Base-by-base conservation (phyloP, 208 protist genomes). In the Jaenimonas drosophilae region DNA sequence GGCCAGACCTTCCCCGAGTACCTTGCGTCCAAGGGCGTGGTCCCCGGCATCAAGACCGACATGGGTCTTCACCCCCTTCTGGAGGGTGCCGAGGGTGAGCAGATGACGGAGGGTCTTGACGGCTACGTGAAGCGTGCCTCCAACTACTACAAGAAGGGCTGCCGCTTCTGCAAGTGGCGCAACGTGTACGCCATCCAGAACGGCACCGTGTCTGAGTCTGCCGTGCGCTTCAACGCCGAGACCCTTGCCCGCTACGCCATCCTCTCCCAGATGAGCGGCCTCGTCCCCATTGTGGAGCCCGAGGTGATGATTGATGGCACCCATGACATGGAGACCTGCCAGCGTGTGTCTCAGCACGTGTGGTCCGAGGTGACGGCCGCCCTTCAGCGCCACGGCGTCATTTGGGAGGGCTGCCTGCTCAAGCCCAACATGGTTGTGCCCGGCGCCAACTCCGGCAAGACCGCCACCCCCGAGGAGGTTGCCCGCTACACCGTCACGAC, bases 401-500 rank as follows among this genome's bases (percentile, higher is more conserved):
- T 95, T 31, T 77, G 93, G 53, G 93, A 98, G 71, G 91, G 95
- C 37, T 92, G 70, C 24, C 72, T 99, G 28, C 86, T 99, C 25
- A 99, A 99, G 80, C 95, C 96, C 59, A 98, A 97, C 76, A 98
- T 98, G 96, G 82, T 98, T 23, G 75, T 96, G 16, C 68, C 88
- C 30, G 96, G 97, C 34, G 50, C 75, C 23, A 77, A 94, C 48
- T 79, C 39, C 41, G 59, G 58, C 32, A 67, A 59, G 34, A 82
- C 46, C 38, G 79, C 66, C 30, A 70, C 68, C 17, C 64, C 87
- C 40, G 70, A 94, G 45, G 45, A 97, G 41, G 76, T 97, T 41
- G 96, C 84, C 32, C 30, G 54, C 33, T 66, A 62, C 57, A 98
- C 96, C 34, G 70, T 98, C 9, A 74, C 50, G 28, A 77, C 76